Conservation (phyloP, 495 filamentous ascomycete species). For the Neurospora sp. region DNA sequence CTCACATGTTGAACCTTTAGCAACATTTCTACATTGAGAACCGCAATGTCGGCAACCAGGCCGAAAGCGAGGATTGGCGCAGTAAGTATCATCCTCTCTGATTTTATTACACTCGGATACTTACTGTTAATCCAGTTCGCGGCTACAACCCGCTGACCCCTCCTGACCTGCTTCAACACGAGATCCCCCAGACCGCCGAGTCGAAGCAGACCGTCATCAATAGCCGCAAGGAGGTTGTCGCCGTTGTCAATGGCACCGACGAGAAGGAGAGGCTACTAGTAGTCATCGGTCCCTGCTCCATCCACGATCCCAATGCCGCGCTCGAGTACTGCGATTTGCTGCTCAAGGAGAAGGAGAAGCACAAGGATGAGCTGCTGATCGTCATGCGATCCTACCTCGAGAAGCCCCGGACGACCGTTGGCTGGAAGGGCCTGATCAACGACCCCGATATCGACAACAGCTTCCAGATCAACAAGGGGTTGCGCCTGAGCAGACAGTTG, state of each 20-base stretch:
- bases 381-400: conserved; percentile 98
- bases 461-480: conserved; percentile 97
- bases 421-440: conserved; percentile 99
- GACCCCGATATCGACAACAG: conserved; percentile 98
- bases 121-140: conserved; percentile 46
- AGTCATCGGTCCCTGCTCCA: conserved; percentile 91
- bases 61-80: conserved; percentile 78
- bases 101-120: background rate
- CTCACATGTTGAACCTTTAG: conserved; percentile 8
- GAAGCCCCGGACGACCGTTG: conserved; percentile 96
- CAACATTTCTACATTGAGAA: conserved; percentile 76
- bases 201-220: conserved; percentile 72
- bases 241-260: conserved; percentile 72
- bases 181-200: conserved; percentile 69
- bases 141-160: conserved; percentile 91
- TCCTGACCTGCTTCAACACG: conserved; percentile 89
- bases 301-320: conserved; percentile 89
- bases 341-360: conserved; percentile 74
- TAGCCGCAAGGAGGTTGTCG: conserved; percentile 71
- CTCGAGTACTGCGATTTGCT: conserved; percentile 88
- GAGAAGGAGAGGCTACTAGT: conserved; percentile 71
- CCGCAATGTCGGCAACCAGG: conserved; percentile 73
- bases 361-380: conserved; percentile 80
- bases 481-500: conserved; percentile 76
- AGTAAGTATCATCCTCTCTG: conserved; percentile 42